Evolutionary conservation across 805 yeast species (phyloP), one percentile per base, ranked within the genome.

Genomic region (Saitoella complicata): DNA sequence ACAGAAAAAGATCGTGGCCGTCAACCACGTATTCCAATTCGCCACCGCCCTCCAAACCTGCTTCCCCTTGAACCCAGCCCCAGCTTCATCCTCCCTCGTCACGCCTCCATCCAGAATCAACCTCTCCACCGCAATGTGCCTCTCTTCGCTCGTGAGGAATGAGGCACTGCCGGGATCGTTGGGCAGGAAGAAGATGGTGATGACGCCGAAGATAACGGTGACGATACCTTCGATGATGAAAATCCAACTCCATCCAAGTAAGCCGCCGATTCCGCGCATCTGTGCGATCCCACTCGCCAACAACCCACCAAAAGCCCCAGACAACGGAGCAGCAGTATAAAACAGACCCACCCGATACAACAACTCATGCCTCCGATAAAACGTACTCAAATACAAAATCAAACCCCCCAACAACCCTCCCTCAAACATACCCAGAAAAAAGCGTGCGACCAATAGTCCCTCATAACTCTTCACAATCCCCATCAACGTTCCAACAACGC

Each of bases 91-190:
- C 2, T 21, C 21, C 21, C 21, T 21, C 4, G 21, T 21, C 21
- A 21, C 21, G 4, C 21, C 21, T 21, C 21, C 21, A 21, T 21
- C 21, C 21, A 21, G 21, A 21, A 21, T 21, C 4, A 21, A 21
- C 21, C 21, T 21, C 21, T 21, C 21, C 21, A 21, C 21, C 21
- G 21, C 21, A 21, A 21, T 21, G 4, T 2, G 2, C 21, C 21
- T 21, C 21, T 77, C 83, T 46, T 68, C 67, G 1, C 55, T 62
- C 13, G 62, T 68, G 43, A 75, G 57, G 55, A 69, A 78, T 53
- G 71, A 64, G 13, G 76, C 71, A 48, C 72, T 70, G 59, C 78
- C 85, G 4, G 86, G 85, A 68, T 78, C 78, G 57, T 78, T 83
- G 7, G 83, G 72, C 47, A 78, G 66, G 39, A 68, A 57, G 53